Base-by-base conservation (phyloP, 805 yeast genomes). In the Metschnikowia reukaufii region DNA sequence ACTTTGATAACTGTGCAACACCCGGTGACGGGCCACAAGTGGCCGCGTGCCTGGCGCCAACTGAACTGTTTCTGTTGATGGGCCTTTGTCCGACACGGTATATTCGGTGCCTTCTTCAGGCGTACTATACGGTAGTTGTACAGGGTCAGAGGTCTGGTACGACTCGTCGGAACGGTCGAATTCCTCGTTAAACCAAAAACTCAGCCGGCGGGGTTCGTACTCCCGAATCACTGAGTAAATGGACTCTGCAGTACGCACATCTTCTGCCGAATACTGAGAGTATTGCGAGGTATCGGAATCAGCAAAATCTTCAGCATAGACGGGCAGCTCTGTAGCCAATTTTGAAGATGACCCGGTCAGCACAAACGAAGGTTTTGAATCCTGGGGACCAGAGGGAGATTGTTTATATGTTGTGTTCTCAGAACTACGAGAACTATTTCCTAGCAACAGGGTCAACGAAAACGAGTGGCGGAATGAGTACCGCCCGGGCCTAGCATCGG, bases 231-330 rank as follows among this genome's bases (percentile, higher is more conserved):
- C 57, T 15, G 67, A 61, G 40, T 66, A 63, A 8, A 68, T 58
- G 23, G 68, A 64, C 17, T 63, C 68, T 3, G 65, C 57, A 27
- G 59, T 60, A 45, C 41, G 44, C 12, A 38, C 45, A 18, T 34
- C 47, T 4, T 54, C 54, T 33, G 54, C 58, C 3, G 48, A 19
- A 18, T 43, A 27, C 21, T 16, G 17, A 32, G 20, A 30, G 50
- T 39, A 49, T 20, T 13, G 53, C 1, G 62, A 55, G 1, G 64
- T 54, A n/a, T 47, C 55, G 19, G 74, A 63, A 51, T 72, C 77
- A 15, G 76, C 76, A 53, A 72, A 69, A 36, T 70, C 76, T 9
- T 61, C 66, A 19, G 67, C 45, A 5, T 57, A 55, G 27, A 61
- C 46, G 21, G 45, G 41, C n/a, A n/a, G n/a, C 27, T 37, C 43